A percentile compares a stretch with the other conserved stretches of the same genome.
Evolutionary conservation across 2,329 filamentous ascomycete genomes (phyloP).

Genomic region (Coniella lustricola): DNA sequence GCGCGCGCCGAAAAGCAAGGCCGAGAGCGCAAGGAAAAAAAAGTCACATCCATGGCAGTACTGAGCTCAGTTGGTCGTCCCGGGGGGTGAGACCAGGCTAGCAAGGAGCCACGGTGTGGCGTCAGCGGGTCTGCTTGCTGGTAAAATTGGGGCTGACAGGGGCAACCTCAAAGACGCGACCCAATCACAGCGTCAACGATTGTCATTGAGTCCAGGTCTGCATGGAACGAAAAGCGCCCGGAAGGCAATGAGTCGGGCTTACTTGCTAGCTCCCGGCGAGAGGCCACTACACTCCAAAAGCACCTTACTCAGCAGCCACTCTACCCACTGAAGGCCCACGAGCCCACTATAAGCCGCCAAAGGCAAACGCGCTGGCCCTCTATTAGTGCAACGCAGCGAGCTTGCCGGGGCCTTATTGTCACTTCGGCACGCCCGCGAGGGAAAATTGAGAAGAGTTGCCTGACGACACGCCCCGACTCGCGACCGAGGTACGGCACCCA

Average conservation of each 20-base stretch:
- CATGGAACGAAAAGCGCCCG: conserved; percentile 13
- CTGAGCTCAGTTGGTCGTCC: conserved; percentile 13
- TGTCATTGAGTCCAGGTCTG: conserved; percentile 10
- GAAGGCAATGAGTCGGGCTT: conserved; percentile 6
- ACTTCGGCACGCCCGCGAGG: no score
- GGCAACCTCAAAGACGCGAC: not conserved
- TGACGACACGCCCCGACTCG: no score
- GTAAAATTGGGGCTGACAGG: conserved; percentile 5
- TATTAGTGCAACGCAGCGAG: no score
- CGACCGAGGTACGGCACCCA: no score
- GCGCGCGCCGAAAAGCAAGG: conserved; percentile 7
- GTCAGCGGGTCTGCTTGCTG: not conserved
- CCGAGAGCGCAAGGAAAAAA: conserved; percentile 3
- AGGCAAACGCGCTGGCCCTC: no score
- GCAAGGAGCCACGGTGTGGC: conserved; percentile 11
- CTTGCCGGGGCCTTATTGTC: no score
- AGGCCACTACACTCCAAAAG: no score
- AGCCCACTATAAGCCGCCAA: no score
- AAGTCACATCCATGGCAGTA: conserved; percentile 1
- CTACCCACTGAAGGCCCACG: no score
- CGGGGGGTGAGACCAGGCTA: not conserved
- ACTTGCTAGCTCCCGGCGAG: no score
- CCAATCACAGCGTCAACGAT: conserved; percentile 16
- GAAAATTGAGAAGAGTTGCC: no score
- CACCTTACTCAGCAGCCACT: no score